Evolutionary conservation across 805 yeast species (phyloP).

Genomic region (Clavispora vitiphila): DNA sequence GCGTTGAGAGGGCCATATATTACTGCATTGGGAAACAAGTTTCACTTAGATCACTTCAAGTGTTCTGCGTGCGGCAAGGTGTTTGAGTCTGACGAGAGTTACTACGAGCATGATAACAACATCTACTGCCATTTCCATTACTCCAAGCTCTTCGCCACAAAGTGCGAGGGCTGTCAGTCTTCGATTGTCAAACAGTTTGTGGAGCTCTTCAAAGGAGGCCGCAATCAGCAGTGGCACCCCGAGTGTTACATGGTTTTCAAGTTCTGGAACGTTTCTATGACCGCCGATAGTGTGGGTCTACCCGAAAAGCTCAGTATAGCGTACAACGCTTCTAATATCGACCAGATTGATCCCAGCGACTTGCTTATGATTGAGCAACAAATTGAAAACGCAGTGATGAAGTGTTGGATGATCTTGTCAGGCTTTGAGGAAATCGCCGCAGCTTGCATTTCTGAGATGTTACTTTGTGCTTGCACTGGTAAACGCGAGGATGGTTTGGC

Average conservation of each 20-base stretch:
- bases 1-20: constrained; percentile 91
- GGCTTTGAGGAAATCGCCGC: constrained; percentile 91
- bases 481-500: constrained; percentile 62
- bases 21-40: constrained; percentile 86
- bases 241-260: constrained; percentile 98
- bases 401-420: constrained; percentile 83
- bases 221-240: constrained; percentile 97
- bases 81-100: constrained; percentile 88
- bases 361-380: constrained; percentile 56
- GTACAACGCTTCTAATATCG: constrained; percentile 4
- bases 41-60: constrained; percentile 92
- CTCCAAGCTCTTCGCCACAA: constrained; percentile 76
- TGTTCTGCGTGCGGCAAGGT: constrained; percentile 82
- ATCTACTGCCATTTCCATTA: constrained; percentile 92
- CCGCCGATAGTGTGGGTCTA: constrained; percentile 55
- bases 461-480: constrained; percentile 73
- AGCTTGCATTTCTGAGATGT: constrained; percentile 84
- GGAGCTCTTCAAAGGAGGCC: constrained; percentile 85
- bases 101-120: constrained; percentile 77
- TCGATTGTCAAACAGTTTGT: constrained; percentile 93
- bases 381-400: constrained; percentile 53
- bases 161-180: constrained; percentile 89
- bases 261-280: constrained; percentile 87
- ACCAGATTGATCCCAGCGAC: constrained; percentile 35
- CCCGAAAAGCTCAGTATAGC: constrained; percentile 10